Percentiles rank a stretch among this genome's conserved stretches.
Evolutionary conservation across 2,329 filamentous ascomycete genomes (phyloP).

Genomic region (Coleophoma crateriformis): DNA sequence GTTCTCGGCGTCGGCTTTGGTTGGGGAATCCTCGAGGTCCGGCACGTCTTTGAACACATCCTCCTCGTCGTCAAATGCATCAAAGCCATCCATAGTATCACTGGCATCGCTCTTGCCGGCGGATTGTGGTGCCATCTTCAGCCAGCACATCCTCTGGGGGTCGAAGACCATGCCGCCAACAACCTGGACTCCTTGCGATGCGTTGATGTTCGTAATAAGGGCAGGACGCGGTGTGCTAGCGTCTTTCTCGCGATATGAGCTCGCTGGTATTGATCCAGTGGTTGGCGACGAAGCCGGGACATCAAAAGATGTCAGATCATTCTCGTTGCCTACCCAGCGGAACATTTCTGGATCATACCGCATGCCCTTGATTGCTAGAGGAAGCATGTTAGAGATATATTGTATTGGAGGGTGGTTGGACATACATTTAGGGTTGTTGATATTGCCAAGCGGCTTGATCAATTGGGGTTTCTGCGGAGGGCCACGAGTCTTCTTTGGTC

Average conservation of each 20-base stretch:
- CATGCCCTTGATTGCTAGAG: constrained; percentile 84
- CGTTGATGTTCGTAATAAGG: constrained; percentile 85
- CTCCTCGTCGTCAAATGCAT: constrained; percentile 78
- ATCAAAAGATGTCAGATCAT: constrained; percentile 75
- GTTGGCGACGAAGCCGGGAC: constrained; percentile 49
- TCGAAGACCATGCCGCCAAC: constrained; percentile 99
- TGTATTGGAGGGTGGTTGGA: constrained; percentile 11
- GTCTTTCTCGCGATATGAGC: constrained; percentile 49
- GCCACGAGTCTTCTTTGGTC: constrained; percentile 49
- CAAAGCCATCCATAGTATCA: constrained; percentile 58
- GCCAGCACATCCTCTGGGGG: constrained; percentile 94
- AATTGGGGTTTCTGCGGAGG: constrained; percentile 74
- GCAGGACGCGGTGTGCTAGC: constrained; percentile 60
- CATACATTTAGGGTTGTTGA: constrained; percentile 77
- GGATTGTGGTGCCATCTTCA: constrained; percentile 59
- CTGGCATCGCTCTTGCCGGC: constrained; percentile 41
- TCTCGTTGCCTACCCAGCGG: constrained; percentile 96
- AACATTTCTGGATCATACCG: constrained; percentile 84
- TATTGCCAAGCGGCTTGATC: constrained; percentile 75
- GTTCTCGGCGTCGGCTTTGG: constrained; percentile 32
- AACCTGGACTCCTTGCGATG: constrained; percentile 81
- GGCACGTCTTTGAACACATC: constrained; percentile 95
- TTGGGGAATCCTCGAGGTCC: constrained; percentile 66
- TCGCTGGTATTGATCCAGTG: constrained; percentile 37
- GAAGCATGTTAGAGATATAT: constrained; percentile 22